Base-by-base conservation (phyloP, 352 stramenopile species). In the Globisporangium cederbergense region DNA sequence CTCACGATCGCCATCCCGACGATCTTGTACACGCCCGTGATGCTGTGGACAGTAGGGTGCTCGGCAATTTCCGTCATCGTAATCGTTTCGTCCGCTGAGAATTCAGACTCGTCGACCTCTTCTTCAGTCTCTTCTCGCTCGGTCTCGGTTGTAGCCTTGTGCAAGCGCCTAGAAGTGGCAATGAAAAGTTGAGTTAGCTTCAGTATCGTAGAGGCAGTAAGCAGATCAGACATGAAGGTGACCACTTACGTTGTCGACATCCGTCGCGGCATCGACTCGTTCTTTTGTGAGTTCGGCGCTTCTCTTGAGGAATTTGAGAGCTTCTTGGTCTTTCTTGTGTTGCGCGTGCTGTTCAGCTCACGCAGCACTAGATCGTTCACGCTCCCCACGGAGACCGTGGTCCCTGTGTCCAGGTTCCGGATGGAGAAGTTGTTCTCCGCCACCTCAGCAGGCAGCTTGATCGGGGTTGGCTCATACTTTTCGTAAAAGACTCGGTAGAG, bases 401-500 rank as follows among this genome's bases (percentile, higher is more conserved):
- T 89, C 25, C 87, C 85, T 2, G 75, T 93, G 71, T 96, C 84
- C 36, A 96, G 59, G 56, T 96, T 93, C 62, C 84, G 91, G 59
- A 94, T 85, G 42, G 81, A 89, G 38, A 96, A 78, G 16, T 69
- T 78, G 43, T 82, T 84, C 71, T 93, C 84, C 20, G 75, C 71
- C 16, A 86, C 77, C 18, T 83, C 75, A 0, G 62, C 42, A 9
- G 83, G 78, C 20, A 91, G 58, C 22, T 83, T 71, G 45, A 91
- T 72, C 0, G 81, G 84, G 42, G 75, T 90, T 1, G 85, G 83
- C 68, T 93, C 81, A 50, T 96, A 94, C 65, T 94, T 93, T 42
- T 96, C 87, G 63, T 94, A 94, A 53, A 93, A 89, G 47, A 96
- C 86, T 59, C 84, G 83, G 75, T 93, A 96, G 25, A 93, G 62